Evolutionary conservation across 306 rosid species (phyloP), one percentile per base, ranked within the genome.

Genomic region (Carpinus viminea): DNA sequence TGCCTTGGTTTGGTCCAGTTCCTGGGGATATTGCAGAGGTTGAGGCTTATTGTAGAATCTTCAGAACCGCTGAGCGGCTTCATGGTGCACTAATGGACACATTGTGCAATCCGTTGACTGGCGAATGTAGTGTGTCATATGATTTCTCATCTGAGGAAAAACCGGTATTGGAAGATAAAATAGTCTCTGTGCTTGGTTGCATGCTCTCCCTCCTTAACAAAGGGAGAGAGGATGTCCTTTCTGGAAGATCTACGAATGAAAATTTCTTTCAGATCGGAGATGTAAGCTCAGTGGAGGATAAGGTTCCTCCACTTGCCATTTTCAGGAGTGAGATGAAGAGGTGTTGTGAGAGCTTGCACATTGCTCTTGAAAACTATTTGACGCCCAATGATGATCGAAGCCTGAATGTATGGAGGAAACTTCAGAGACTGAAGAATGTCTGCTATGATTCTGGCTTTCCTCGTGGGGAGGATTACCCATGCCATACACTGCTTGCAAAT

Each of bases 21-120:
- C 99, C 98, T 0, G 99, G 99, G 45, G 99, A 95, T 79, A 91
- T 95, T 83, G 96, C 99, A 12, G 99, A 93, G 91, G 88, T 95
- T 69, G 99, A 95, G 85, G 96, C 98, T 12, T 95, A 91, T 68
- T 95, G 98, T 88, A 89, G 98, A 85, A 95, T 95, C 81, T 91
- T 95, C 80, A 84, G 99, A 81, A 76, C 69, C 50, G 92, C 90
- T 55, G 96, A 95, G 41, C 86, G 89, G 75, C 86, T 95, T 79
- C 94, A 95, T 81, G 77, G 84, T 18, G 89, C 95, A 11, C 73
- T 95, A 55, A 90, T 91, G 96, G 89, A 93, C 75, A 90, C 96
- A 1, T 70, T 95, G 54, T 93, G 99, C 75, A 93, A 95, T 81
- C 90, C 96, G 4, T 70, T 86, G 20, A 91, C 96, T 0, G 97